Evolutionary conservation across 2,329 filamentous ascomycete genomes (phyloP).

Genomic region (Colletotrichum salicis): DNA sequence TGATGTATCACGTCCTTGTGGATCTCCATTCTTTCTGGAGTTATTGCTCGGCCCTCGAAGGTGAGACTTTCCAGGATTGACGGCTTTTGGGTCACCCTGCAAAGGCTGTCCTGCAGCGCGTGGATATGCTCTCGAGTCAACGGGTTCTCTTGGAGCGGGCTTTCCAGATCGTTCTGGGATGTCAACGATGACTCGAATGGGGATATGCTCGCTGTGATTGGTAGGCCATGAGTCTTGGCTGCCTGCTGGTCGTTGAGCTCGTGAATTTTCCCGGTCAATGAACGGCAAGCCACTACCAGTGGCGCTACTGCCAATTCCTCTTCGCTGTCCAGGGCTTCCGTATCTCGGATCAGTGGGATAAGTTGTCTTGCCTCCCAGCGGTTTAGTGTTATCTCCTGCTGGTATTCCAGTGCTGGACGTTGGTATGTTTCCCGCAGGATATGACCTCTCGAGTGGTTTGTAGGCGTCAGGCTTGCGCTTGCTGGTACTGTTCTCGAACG

Average conservation of each 20-base stretch:
- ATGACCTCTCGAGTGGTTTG: neutral
- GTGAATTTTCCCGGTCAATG: neutral
- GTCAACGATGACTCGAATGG: constrained; percentile 45
- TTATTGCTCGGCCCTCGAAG: neutral
- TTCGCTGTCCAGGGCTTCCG: neutral
- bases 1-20: neutral
- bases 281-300: neutral
- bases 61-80: neutral
- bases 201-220: constrained; percentile 52
- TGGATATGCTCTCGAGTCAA: constrained; percentile 17
- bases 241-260: neutral
- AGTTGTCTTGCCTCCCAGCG: neutral
- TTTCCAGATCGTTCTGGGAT: constrained; percentile 39
- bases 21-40: neutral
- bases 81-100: neutral
- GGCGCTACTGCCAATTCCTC: neutral
- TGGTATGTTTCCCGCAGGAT: neutral
- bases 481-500: neutral
- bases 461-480: neutral
- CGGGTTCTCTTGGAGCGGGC: constrained; percentile 21
- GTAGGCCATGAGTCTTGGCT: constrained; percentile 4
- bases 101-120: neutral
- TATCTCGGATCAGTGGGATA: neutral
- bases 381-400: neutral
- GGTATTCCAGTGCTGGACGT: neutral